A percentile compares a stretch with the other conserved stretches of the same genome.
These are phyloP conservation scores for Microbotryomycetes sp. DNA, from an alignment of 1,284 basidiomycete species.

Conservation along the genomic window DNA sequence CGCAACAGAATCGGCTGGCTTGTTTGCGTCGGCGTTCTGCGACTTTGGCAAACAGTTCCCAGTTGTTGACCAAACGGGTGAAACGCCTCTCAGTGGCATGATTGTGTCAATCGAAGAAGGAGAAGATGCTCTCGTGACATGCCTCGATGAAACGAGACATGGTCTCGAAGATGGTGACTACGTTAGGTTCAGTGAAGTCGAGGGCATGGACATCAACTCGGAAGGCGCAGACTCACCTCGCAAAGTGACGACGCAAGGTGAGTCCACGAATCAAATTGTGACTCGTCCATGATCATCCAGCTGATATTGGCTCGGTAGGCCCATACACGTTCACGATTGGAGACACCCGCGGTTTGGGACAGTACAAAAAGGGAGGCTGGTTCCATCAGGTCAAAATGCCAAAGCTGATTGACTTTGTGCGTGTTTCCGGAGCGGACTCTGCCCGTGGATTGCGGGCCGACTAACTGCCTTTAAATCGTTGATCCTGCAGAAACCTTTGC, in stretches of 20 bases:
- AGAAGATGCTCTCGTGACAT: slow-evolving; percentile 85
- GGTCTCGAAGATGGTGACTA: slow-evolving; percentile 97
- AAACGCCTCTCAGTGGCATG: slow-evolving; percentile 90
- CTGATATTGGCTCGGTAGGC: slow-evolving; percentile 42
- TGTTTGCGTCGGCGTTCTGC: slow-evolving; percentile 93
- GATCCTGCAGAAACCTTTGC: slow-evolving; percentile 76
- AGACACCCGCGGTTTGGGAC: slow-evolving; percentile 68
- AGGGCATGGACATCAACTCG: slow-evolving; percentile 67
- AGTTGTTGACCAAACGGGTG: slow-evolving; percentile 91
- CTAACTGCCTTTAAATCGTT: slow-evolving; percentile 2
- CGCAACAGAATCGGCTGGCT: slow-evolving; percentile 81
- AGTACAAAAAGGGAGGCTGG: slow-evolving; percentile 84
- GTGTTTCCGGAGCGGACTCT: slow-evolving; percentile 39
- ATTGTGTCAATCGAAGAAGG: slow-evolving; percentile 87
- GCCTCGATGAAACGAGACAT: slow-evolving; percentile 93
- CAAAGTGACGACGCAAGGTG: slow-evolving; percentile 82
- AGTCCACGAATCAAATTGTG: slow-evolving; percentile 19
- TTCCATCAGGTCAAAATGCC: slow-evolving; percentile 99
- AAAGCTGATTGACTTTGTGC: slow-evolving; percentile 83
- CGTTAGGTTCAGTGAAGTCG: slow-evolving; percentile 94
- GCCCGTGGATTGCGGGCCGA: not conserved
- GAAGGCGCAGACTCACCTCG: slow-evolving; percentile 50
- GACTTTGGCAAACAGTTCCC: slow-evolving; percentile 94
- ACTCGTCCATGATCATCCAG: not conserved
- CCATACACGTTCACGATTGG: slow-evolving; percentile 95